A percentile compares a stretch with the other conserved stretches of the same genome.
Evolutionary conservation across 169 alveolate genomes (phyloP).

Genomic region (Cryptosporidium parvum): DNA sequence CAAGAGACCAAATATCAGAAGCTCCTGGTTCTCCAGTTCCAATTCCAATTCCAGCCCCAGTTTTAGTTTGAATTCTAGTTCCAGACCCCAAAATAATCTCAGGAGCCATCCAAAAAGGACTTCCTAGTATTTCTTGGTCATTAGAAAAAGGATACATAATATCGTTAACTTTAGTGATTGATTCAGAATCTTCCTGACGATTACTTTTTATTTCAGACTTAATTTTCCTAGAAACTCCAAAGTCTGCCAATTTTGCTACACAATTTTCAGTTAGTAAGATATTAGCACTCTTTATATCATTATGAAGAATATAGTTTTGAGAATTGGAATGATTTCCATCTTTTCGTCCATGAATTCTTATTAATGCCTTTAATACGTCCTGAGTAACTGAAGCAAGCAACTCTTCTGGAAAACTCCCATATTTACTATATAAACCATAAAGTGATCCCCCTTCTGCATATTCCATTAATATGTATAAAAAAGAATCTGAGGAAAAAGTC

Average conservation of each 20-base stretch:
- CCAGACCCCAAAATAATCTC: conserved; percentile 84
- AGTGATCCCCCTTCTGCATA: conserved; percentile 80
- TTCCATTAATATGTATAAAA: conserved; percentile 75
- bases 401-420: conserved; percentile 81
- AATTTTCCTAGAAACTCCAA: conserved; percentile 84
- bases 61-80: conserved; percentile 7
- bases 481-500: conserved; percentile 53
- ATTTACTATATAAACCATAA: conserved; percentile 57
- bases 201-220: neutral
- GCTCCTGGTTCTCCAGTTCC: conserved; percentile 81
- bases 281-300: conserved; percentile 92
- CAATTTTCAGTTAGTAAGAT: conserved; percentile 85
- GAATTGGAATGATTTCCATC: neutral
- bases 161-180: neutral
- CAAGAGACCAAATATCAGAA: conserved; percentile 92
- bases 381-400: conserved; percentile 74
- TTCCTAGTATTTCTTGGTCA: conserved; percentile 85
- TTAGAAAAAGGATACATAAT: neutral
- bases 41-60: no score
- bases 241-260: conserved; percentile 88
- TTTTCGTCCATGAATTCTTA: conserved; percentile 61
- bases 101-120: conserved; percentile 97
- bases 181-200: neutral
- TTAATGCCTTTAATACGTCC: conserved; percentile 74
- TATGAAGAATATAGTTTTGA: conserved; percentile 83